Conservation (phyloP, 2,329 filamentous ascomycete genomes). For the Didymella exigua region DNA sequence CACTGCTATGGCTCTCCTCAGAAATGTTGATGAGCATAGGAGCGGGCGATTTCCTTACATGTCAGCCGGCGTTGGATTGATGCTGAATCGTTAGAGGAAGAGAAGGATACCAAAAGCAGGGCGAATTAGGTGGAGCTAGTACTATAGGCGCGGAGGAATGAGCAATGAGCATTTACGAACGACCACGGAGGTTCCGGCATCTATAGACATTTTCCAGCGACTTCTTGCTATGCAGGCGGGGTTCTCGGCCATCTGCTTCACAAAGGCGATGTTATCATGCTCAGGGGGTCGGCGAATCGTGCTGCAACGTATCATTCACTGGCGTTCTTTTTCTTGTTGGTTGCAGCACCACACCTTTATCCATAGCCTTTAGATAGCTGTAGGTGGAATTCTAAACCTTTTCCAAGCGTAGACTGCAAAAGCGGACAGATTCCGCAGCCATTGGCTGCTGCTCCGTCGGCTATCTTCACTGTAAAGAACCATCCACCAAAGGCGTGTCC, state of each 20-base stretch:
- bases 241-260: conserved; percentile 7
- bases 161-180: conserved; percentile 33
- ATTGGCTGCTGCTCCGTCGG: not conserved
- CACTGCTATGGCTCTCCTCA: not conserved
- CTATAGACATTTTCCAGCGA: conserved; percentile 43
- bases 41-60: conserved; percentile 24
- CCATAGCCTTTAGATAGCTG: conserved; percentile 33
- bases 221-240: conserved; percentile 15
- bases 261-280: conserved; percentile 12
- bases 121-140: conserved; percentile 1
- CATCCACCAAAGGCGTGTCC: not conserved
- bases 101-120: conserved; percentile 31
- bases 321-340: conserved; percentile 35
- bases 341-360: conserved; percentile 16
- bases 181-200: conserved; percentile 32
- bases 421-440: not conserved
- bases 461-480: not conserved
- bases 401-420: not conserved
- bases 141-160: conserved; percentile 10
- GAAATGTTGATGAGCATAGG: not conserved
- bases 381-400: conserved; percentile 33
- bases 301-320: conserved; percentile 34
- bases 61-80: conserved; percentile 36
- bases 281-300: conserved; percentile 18
- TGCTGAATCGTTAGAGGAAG: conserved; percentile 29